Evolutionary conservation across 345 rosid species (phyloP).

Genomic region (Limnanthes douglasii): DNA sequence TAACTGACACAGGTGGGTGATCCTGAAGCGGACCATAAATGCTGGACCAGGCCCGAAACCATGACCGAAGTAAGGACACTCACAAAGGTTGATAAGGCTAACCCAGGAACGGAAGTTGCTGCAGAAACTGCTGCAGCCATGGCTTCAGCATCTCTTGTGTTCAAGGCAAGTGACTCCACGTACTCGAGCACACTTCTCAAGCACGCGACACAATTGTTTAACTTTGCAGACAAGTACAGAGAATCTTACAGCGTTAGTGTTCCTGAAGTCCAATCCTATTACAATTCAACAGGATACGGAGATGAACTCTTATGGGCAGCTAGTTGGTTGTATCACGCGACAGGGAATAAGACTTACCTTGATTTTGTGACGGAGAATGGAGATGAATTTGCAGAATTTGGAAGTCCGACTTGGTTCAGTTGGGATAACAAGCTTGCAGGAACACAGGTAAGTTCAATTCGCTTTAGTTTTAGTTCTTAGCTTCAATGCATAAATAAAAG

Average conservation of each 20-base stretch:
- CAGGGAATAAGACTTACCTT: conserved; percentile 58
- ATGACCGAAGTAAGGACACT: conserved; percentile 80
- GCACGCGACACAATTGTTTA: conserved; percentile 76
- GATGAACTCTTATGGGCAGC: conserved; percentile 98
- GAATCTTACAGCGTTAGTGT: conserved; percentile 56
- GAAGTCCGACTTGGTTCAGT: conserved; percentile 90
- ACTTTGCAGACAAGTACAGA: conserved; percentile 57
- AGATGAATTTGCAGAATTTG: conserved; percentile 49
- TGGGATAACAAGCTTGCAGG: conserved; percentile 99
- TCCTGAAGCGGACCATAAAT: conserved; percentile 53
- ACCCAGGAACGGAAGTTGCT: conserved; percentile 89
- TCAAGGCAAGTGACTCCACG: conserved; percentile 34
- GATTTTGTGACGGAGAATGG: conserved; percentile 59
- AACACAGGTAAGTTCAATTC: conserved; percentile 40
- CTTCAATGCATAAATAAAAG: neutral
- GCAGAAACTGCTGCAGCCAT: conserved; percentile 98
- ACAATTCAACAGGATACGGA: conserved; percentile 82
- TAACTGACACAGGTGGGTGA: conserved; percentile 62
- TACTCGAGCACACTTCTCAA: conserved; percentile 66
- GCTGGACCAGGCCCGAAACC: conserved; percentile 91
- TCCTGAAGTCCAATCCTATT: conserved; percentile 46
- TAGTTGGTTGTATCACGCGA: conserved; percentile 90
- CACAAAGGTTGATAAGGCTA: conserved; percentile 38
- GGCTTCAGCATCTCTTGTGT: conserved; percentile 93
- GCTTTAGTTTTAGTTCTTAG: neutral